phyloP scores from a whole-genome alignment of 768 basidiomycete species.

The Coprinellus aureogranulatus region DNA sequence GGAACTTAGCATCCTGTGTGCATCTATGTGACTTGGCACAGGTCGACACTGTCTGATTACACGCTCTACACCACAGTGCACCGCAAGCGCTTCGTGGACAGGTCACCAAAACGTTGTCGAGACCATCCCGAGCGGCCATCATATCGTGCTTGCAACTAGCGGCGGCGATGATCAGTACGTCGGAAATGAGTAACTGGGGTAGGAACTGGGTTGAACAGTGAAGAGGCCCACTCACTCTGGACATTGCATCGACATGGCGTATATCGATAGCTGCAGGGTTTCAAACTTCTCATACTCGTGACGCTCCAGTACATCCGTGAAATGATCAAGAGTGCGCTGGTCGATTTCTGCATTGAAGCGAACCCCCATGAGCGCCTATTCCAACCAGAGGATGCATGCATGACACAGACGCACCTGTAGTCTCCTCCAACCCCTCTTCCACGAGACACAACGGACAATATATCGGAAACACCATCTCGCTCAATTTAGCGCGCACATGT shows the following conservation, averaged over 20 bases:
- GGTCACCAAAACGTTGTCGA: conserved; percentile 4
- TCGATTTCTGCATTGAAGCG: conserved; percentile 3
- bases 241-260: conserved; percentile 6
- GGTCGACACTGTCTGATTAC: background rate
- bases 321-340: background rate
- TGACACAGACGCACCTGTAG: conserved; percentile 1
- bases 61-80: conserved; percentile 7
- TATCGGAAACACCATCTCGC: conserved; percentile 3
- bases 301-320: background rate
- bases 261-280: conserved; percentile 2
- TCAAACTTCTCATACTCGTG: conserved; percentile 9
- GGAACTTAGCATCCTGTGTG: conserved; percentile 2
- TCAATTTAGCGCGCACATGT: conserved; percentile 10
- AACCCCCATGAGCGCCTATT: too few species aligned
- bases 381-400: too few species aligned
- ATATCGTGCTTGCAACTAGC: conserved; percentile 7
- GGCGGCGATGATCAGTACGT: background rate
- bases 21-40: conserved; percentile 3
- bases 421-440: background rate
- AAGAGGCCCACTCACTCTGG: conserved; percentile 3
- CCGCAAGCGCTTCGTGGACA: conserved; percentile 4
- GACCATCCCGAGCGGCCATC: conserved; percentile 8
- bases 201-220: background rate
- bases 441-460: conserved; percentile 5
- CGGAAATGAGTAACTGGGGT: background rate